Conservation (phyloP, 192 early-diverging fungal genomes). For the Umbelopsis sp. region DNA sequence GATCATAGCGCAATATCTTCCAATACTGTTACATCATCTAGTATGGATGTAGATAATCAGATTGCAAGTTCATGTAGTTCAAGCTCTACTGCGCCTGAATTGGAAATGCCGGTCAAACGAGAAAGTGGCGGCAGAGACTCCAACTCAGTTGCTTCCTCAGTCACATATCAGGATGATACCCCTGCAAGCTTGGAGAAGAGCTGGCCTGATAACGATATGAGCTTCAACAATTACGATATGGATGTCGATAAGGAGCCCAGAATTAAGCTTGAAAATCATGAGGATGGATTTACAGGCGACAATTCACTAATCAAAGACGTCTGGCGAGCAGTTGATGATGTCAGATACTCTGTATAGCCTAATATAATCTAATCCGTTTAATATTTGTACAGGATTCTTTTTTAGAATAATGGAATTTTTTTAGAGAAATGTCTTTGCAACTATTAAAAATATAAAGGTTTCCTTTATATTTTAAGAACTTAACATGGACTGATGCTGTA, state of each 20-base stretch:
- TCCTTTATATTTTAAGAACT: too few relatives aligned
- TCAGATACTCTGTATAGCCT: background rate
- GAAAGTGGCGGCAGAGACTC: background rate
- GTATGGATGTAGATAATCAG: background rate
- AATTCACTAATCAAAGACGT: background rate
- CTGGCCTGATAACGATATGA: background rate
- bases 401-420: too few relatives aligned
- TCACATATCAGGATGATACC: constrained; percentile 17
- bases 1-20: background rate
- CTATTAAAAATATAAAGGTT: too few relatives aligned
- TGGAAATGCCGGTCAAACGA: background rate
- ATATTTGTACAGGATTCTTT: constrained; percentile 10
- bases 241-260: background rate
- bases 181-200: constrained; percentile 3
- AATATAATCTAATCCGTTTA: background rate
- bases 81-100: background rate
- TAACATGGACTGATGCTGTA: too few relatives aligned
- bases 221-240: background rate
- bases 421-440: too few relatives aligned
- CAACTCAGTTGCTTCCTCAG: background rate
- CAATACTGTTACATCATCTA: background rate
- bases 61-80: background rate
- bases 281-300: background rate
- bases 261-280: background rate
- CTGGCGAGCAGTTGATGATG: constrained; percentile 3